These are phyloP conservation scores for Paspalum vaginatum DNA, from an alignment of 176 grass and related monocot species.

Conservation along the genomic window DNA sequence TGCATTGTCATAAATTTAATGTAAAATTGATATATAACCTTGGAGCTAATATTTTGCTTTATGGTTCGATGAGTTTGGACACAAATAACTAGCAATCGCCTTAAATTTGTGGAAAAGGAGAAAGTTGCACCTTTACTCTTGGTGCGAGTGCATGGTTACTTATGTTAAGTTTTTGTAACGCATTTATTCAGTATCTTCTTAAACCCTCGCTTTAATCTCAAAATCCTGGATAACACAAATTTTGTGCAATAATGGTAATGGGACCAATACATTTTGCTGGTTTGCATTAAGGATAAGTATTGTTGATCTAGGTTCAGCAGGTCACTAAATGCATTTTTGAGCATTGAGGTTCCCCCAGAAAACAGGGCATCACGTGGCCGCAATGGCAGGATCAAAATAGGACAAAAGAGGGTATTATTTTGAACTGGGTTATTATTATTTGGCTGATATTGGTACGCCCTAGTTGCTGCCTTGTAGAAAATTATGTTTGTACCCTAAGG, in stretches of 20 bases:
- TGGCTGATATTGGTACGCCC: not conserved
- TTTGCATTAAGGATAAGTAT: not conserved
- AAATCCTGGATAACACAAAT: not conserved
- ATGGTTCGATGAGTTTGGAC: not conserved
- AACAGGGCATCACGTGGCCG: not conserved
- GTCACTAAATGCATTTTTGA: too few relatives aligned
- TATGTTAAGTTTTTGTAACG: conserved; percentile 5
- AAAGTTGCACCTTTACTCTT: conserved; percentile 8
- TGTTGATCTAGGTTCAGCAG: not conserved
- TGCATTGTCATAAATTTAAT: not conserved
- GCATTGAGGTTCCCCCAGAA: not conserved
- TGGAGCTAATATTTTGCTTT: not conserved
- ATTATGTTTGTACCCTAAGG: not conserved
- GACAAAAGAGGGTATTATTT: not conserved
- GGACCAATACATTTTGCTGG: not conserved
- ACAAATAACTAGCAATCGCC: not conserved
- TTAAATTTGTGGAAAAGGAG: not conserved
- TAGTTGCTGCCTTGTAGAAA: not conserved
- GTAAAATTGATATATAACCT: conserved; percentile 1
- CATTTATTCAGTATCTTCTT: conserved; percentile 9
- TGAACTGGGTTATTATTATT: not conserved
- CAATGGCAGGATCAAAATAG: not conserved
- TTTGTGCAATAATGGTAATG: not conserved
- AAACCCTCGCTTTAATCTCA: not conserved
- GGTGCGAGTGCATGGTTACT: not conserved